Base-by-base conservation (phyloP, 176 grass and related monocot species). In the Typha latifolia region DNA sequence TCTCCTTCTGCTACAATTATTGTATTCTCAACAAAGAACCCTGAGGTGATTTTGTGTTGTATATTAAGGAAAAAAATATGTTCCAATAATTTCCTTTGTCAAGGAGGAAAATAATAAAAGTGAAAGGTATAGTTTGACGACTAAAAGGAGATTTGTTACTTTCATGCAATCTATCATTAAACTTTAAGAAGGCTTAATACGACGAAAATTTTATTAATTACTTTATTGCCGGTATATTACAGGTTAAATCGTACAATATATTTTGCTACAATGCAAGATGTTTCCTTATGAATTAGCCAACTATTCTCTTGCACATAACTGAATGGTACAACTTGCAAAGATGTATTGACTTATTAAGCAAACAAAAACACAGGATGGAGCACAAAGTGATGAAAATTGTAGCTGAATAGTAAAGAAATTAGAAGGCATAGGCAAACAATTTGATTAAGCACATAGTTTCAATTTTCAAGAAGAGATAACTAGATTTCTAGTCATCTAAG, bases 21-120 rank as follows among this genome's bases (percentile, higher is more conserved):
- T 69, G 93, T 89, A 52, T 92, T 92, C 75, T 97, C 93, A 70
- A 82, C 78, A 61, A 97, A 89, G 81, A 97, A 84, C 27, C 93
- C 88, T 82, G 93, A 89, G 18, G 88, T 97, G 22, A 91, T 87
- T 86, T 89, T 97, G 93, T 97, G 78, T 75, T 86, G 8, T 55
- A 70, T 80, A 73, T 84, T 79, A 96, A 89, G 88, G 85, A 71
- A 79, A 71, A 16, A 5, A 31, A 68, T 12, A 21, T 48, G 9
- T 37, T 69, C 49, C 37, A 20, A 49, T 68, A 62, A 8, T 5
- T 48, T 22, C 26, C 5, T 61, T 34, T 51, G 22, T 14, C 10
- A 10, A 49, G 3, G 21, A 18, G 20, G 3, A 47, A 43, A 76
- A 74, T 13, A 48, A 48, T 15, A 26, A 64, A 63, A 72, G 51